phyloP scores from a whole-genome alignment of 2,329 filamentous ascomycete genomes.

The Aspergillus hortae region DNA sequence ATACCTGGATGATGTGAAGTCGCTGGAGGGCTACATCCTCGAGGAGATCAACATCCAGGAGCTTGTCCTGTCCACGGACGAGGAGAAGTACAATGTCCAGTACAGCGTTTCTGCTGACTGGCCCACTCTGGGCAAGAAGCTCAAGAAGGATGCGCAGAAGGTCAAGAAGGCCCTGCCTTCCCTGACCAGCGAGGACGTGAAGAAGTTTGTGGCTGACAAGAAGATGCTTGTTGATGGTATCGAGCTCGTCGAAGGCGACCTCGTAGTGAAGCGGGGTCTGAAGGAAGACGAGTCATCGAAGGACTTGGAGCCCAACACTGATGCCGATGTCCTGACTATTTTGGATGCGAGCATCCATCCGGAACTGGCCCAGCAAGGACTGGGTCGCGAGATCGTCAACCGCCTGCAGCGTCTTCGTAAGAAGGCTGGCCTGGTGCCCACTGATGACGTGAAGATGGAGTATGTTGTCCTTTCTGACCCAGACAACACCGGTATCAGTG shows the following conservation, averaged over 20 bases:
- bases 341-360: slow-evolving; percentile 80
- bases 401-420: slow-evolving; percentile 90
- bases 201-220: slow-evolving; percentile 69
- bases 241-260: slow-evolving; percentile 73
- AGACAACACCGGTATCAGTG: slow-evolving; percentile 67
- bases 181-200: slow-evolving; percentile 76
- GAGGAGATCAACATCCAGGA: slow-evolving; percentile 92
- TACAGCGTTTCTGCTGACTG: slow-evolving; percentile 90
- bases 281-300: slow-evolving; percentile 68
- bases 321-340: slow-evolving; percentile 85
- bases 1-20: slow-evolving; percentile 82
- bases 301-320: slow-evolving; percentile 80
- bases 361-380: slow-evolving; percentile 80
- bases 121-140: slow-evolving; percentile 91
- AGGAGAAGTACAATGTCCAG: slow-evolving; percentile 86
- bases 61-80: slow-evolving; percentile 77
- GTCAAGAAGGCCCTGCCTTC: slow-evolving; percentile 86
- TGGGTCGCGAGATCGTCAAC: slow-evolving; percentile 89
- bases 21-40: slow-evolving; percentile 79
- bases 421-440: slow-evolving; percentile 84
- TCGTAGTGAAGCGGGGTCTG: slow-evolving; percentile 76
- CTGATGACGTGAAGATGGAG: slow-evolving; percentile 94
- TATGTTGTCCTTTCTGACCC: slow-evolving; percentile 79
- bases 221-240: slow-evolving; percentile 84
- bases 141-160: slow-evolving; percentile 89